These are phyloP conservation scores for Rickenella mellea DNA, from an alignment of 768 basidiomycete genomes.

Conservation along the genomic window DNA sequence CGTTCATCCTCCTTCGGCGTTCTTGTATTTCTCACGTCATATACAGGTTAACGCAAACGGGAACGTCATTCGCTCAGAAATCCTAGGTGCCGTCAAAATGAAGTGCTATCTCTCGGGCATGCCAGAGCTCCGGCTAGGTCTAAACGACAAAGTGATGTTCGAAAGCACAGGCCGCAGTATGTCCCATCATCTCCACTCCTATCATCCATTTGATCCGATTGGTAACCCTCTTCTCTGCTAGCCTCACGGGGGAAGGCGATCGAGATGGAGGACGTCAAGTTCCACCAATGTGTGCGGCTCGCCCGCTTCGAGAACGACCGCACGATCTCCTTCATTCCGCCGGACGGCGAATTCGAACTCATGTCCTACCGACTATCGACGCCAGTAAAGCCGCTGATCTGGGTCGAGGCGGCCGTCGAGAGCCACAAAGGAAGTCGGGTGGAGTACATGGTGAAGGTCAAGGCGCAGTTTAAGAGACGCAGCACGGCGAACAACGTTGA, in stretches of 20 bases:
- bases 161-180: constrained; percentile 91
- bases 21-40: constrained; percentile 1
- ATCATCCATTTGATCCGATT: background rate
- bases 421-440: constrained; percentile 88
- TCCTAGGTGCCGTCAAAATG: constrained; percentile 98
- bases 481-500: constrained; percentile 98
- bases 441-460: constrained; percentile 92
- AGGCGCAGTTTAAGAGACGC: constrained; percentile 95
- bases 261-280: constrained; percentile 99
- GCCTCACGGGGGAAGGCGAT: constrained; percentile 94
- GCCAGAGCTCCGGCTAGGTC: constrained; percentile 90
- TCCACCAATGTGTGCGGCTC: constrained; percentile 97
- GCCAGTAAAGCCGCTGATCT: constrained; percentile 93
- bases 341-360: constrained; percentile 97
- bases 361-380: constrained; percentile 97
- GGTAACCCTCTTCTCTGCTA: constrained; percentile 18
- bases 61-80: constrained; percentile 94
- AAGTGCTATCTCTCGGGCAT: constrained; percentile 99
- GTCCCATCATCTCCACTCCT: background rate
- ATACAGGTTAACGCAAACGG: constrained; percentile 89
- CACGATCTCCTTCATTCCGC: constrained; percentile 97
- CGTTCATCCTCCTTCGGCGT: constrained; percentile 18
- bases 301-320: constrained; percentile 98
- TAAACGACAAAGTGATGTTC: constrained; percentile 99
- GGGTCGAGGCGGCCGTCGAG: constrained; percentile 96